These are phyloP conservation scores for Fusarium aywerte DNA, from an alignment of 2,329 filamentous ascomycete genomes.

Conservation along the genomic window DNA sequence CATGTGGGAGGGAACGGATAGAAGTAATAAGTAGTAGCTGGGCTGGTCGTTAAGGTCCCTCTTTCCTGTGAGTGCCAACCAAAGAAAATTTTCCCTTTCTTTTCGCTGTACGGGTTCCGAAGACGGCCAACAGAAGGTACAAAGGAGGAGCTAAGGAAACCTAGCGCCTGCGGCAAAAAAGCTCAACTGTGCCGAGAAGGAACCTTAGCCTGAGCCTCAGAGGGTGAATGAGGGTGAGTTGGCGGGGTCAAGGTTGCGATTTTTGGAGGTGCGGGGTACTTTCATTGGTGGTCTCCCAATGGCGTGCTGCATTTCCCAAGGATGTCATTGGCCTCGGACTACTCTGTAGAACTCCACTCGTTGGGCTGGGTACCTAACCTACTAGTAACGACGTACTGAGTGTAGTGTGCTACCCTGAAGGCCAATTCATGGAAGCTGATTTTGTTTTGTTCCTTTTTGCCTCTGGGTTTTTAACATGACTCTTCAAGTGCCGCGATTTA, in stretches of 20 bases:
- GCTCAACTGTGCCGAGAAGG: slow-evolving; percentile 26
- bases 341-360: background rate
- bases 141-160: slow-evolving; percentile 9
- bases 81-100: slow-evolving; percentile 30
- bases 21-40: slow-evolving; percentile 30
- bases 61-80: slow-evolving; percentile 1
- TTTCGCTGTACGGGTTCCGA: slow-evolving; percentile 34
- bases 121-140: slow-evolving; percentile 28
- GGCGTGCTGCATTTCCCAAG: slow-evolving; percentile 17
- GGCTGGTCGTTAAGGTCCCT: slow-evolving; percentile 21
- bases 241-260: slow-evolving; percentile 34
- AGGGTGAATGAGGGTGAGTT: slow-evolving; percentile 24
- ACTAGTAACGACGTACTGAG: background rate
- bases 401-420: slow-evolving; percentile 29
- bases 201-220: slow-evolving; percentile 24
- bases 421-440: background rate
- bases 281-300: slow-evolving; percentile 26
- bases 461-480: background rate
- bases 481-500: background rate
- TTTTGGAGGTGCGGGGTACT: slow-evolving; percentile 43
- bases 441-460: slow-evolving; percentile 16
- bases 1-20: slow-evolving; percentile 36
- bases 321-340: slow-evolving; percentile 19
- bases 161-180: slow-evolving; percentile 34
- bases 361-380: background rate